Base-by-base conservation (phyloP, 2,329 filamentous ascomycete species). In the Beauveria rudraprayagi region DNA sequence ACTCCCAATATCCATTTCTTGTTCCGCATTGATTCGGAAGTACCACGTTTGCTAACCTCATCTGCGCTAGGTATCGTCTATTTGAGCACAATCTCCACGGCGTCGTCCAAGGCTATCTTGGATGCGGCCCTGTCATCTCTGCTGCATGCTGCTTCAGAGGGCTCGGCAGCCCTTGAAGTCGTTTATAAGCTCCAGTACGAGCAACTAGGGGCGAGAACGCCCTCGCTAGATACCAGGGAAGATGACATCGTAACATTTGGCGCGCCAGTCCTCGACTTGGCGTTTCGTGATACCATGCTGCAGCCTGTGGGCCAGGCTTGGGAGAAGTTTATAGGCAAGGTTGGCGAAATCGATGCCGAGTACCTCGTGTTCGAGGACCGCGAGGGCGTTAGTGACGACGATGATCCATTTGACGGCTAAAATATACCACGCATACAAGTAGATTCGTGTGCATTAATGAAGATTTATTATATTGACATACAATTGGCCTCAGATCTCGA, bases 301-400 rank as follows among this genome's bases (percentile, higher is more conserved):
- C 81, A 85, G 7, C 73, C 83, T 28, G 89, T 96, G 2, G 83
- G 83, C 63, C 73, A 81, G 10, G 84, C 86, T 7, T 97, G 92
- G 92, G 77, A 82, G 63, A 75, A 78, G 54, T 79, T 92, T 4
- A 77, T 83, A 65, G 83, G 80, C 10, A 74, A 76, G 1, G 78
- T 80, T 5, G 76, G 72, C 1, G 76, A 77, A 19, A 75, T 76
- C 19, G 71, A 68, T 6, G 66, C 65, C 10, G 73, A 82, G 50
- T 97, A 94, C 68, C 86, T 97, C 83, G 78, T 82, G 22, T 96
- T 96, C 71, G 83, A 87, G 54, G 89, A 94, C 63, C 82, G 91
- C 26, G 87, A 92, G 69, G 81, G 79, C 16, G 76, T 77, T 30
- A 77, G 75, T 62, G 82, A 82, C 37, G 85, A 89, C 60, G 81